phyloP scores from a whole-genome alignment of 1,139 yeast genomes.

The Lodderomyces orthopsilosis region DNA sequence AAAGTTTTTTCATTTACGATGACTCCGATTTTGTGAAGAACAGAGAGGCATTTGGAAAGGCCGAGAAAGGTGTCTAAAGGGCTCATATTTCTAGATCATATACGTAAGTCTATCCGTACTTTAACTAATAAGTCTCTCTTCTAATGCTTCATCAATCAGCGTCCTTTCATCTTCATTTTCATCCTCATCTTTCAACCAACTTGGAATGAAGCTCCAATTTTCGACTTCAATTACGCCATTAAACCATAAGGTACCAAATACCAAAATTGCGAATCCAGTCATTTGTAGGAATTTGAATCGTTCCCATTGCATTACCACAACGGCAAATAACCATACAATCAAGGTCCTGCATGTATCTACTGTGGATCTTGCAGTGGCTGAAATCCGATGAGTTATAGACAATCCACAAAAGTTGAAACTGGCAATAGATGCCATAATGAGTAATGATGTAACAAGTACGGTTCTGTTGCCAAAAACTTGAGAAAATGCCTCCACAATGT shows the following conservation, averaged over 20 bases:
- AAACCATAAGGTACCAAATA: slow-evolving; percentile 72
- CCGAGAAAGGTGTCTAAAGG: no score
- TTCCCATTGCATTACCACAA: slow-evolving; percentile 74
- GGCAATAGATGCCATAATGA: slow-evolving; percentile 72
- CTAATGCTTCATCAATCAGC: slow-evolving; percentile 17
- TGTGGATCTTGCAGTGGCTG: slow-evolving; percentile 79
- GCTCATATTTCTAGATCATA: no score
- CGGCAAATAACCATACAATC: slow-evolving; percentile 73
- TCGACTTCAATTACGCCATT: slow-evolving; percentile 63
- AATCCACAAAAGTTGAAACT: slow-evolving; percentile 74
- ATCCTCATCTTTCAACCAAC: slow-evolving; percentile 29
- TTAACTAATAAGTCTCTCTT: slow-evolving; percentile 7
- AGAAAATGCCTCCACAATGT: slow-evolving; percentile 48
- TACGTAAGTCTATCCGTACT: no score
- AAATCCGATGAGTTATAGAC: slow-evolving; percentile 59
- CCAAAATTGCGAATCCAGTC: slow-evolving; percentile 61
- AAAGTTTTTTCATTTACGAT: no score
- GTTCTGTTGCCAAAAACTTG: slow-evolving; percentile 45
- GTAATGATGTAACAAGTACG: slow-evolving; percentile 53
- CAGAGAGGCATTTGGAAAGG: no score
- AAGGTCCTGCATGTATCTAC: slow-evolving; percentile 77
- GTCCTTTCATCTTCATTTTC: slow-evolving; percentile 20
- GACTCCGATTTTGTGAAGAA: no score
- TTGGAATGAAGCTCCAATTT: slow-evolving; percentile 46
- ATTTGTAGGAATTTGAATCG: slow-evolving; percentile 58